Conservation (phyloP, 768 basidiomycete genomes). For the Roridomyces roridus region DNA sequence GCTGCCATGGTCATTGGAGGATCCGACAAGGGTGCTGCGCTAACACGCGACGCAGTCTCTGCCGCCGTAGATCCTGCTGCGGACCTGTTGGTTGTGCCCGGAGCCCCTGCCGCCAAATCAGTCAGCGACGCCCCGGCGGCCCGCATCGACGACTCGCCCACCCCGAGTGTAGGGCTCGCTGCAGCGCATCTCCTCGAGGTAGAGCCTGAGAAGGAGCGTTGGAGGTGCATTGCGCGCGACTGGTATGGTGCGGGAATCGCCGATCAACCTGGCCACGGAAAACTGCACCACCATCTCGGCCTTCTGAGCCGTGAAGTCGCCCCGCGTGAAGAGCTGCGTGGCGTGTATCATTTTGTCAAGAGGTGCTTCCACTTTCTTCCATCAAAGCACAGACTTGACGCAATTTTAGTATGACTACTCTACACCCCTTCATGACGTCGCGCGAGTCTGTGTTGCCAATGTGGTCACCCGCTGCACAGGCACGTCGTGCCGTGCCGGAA, state of each 20-base stretch:
- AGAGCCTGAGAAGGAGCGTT: conserved; percentile 90
- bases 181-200: conserved; percentile 85
- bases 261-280: conserved; percentile 92
- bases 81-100: conserved; percentile 19
- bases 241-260: conserved; percentile 92
- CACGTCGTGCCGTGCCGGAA: conserved; percentile 78
- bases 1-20: conserved; percentile 77
- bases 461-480: conserved; percentile 82
- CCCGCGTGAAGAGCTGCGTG: conserved; percentile 74
- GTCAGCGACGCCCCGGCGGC: conserved; percentile 57
- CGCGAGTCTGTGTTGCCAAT: conserved; percentile 89
- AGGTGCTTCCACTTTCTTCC: conserved; percentile 59
- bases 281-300: conserved; percentile 94
- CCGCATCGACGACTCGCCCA: conserved; percentile 67
- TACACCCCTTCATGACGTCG: conserved; percentile 86
- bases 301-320: conserved; percentile 84
- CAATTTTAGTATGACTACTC: conserved; percentile 78
- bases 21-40: conserved; percentile 44
- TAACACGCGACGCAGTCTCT: conserved; percentile 65
- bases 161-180: conserved; percentile 82
- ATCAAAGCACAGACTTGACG: no score
- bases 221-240: conserved; percentile 87
- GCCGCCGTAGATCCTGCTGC: conserved; percentile 38
- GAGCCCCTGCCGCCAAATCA: conserved; percentile 41
- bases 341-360: conserved; percentile 93